Percentiles rank a stretch among this genome's conserved stretches.
Conservation (phyloP, 176 grass and related monocot genomes). For the Oryza officinalis region DNA sequence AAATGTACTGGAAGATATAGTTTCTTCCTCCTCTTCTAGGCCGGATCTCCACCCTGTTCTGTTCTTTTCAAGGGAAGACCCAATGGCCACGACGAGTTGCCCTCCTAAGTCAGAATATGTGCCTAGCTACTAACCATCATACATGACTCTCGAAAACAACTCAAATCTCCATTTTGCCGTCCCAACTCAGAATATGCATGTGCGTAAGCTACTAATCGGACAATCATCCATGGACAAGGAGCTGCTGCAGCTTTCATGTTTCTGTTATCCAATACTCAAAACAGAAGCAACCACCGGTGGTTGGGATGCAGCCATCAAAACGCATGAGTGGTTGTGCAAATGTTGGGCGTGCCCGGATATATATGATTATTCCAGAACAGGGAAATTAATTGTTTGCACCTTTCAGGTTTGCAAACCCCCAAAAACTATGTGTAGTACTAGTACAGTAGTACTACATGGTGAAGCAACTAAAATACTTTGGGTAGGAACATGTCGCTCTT, state of each 20-base stretch:
- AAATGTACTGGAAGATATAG: too few relatives aligned
- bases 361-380: background rate
- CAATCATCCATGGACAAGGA: background rate
- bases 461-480: background rate
- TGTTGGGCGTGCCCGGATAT: background rate
- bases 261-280: background rate
- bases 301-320: slow-evolving; percentile 31
- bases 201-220: background rate
- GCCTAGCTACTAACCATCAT: too few relatives aligned
- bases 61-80: too few relatives aligned
- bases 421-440: background rate
- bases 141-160: too few relatives aligned
- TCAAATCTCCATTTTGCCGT: too few relatives aligned
- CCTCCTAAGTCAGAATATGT: too few relatives aligned
- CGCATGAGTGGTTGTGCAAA: background rate
- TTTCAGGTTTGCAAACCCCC: background rate
- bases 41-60: too few relatives aligned
- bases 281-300: slow-evolving; percentile 30
- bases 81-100: too few relatives aligned
- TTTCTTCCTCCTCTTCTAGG: too few relatives aligned
- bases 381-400: background rate
- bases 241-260: too few relatives aligned
- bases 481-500: background rate
- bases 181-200: background rate
- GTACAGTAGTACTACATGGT: background rate